Percentiles rank a stretch among this genome's conserved stretches.
phyloP scores from a whole-genome alignment of 768 basidiomycete genomes.

The Macrocybe gigantea region DNA sequence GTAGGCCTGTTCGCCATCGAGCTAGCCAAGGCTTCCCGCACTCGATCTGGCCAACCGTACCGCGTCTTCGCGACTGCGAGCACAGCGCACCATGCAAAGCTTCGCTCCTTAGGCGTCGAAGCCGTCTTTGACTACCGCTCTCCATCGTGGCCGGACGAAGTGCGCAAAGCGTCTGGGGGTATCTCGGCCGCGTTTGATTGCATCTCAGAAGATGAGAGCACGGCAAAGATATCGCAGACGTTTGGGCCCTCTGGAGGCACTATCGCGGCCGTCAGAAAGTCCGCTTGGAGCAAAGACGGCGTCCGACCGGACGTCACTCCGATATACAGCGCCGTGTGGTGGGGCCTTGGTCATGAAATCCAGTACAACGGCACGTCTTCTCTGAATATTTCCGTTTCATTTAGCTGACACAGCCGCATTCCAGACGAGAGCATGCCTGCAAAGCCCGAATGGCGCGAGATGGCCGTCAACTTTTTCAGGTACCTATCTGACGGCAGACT shows the following conservation, averaged over 20 bases:
- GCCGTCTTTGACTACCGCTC: conserved; percentile 26
- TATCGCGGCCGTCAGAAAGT: conserved; percentile 22
- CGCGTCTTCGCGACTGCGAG: conserved; percentile 25
- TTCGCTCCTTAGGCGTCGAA: conserved; percentile 21
- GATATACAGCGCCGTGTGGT: conserved; percentile 26
- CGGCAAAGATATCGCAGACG: conserved; percentile 22
- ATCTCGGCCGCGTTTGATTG: conserved; percentile 27
- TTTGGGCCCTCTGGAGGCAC: conserved; percentile 20
- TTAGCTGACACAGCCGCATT: background rate
- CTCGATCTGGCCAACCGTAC: conserved; percentile 16
- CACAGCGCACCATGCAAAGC: conserved; percentile 20
- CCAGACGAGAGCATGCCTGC: conserved; percentile 18
- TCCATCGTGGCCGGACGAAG: conserved; percentile 22
- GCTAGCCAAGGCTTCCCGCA: conserved; percentile 18
- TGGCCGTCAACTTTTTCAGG: conserved; percentile 25
- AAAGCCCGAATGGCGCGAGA: conserved; percentile 16
- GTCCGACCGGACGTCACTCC: conserved; percentile 19
- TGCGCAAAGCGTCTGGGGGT: conserved; percentile 19
- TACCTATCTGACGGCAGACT: conserved; percentile 18
- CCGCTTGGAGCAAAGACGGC: conserved; percentile 19
- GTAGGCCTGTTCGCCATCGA: conserved; percentile 25
- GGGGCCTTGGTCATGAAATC: conserved; percentile 25
- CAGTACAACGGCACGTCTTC: conserved; percentile 18
- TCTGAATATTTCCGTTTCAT: background rate
- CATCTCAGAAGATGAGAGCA: conserved; percentile 25